These are phyloP conservation scores for Eimeria necatrix DNA, from an alignment of 169 alveolate species.

Conservation along the genomic window DNA sequence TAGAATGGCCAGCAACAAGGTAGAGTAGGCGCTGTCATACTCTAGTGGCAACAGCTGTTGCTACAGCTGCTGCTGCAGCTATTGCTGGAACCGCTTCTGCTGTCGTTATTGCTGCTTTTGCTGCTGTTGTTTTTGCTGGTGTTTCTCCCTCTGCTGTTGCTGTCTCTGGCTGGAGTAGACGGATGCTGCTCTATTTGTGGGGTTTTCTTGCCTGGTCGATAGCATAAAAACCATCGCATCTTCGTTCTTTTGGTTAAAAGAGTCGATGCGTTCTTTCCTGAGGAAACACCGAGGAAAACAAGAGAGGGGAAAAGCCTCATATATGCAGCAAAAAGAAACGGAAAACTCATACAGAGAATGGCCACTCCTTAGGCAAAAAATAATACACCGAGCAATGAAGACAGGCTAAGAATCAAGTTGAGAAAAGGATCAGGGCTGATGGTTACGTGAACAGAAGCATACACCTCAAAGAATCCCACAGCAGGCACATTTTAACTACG, in stretches of 20 bases:
- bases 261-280: slow-evolving; percentile 79
- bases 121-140: no score
- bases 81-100: neutral
- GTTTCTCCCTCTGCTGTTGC: neutral
- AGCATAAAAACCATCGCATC: slow-evolving; percentile 83
- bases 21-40: no score
- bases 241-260: slow-evolving; percentile 77
- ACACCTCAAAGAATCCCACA: no score
- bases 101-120: neutral
- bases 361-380: neutral
- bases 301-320: neutral
- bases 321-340: neutral
- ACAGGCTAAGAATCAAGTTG: neutral
- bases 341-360: neutral
- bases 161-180: neutral
- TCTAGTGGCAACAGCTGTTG: neutral
- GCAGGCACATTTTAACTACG: no score
- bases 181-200: neutral
- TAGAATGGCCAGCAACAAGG: no score
- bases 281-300: neutral
- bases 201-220: slow-evolving; percentile 82
- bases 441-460: no score
- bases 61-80: neutral
- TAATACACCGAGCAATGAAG: neutral
- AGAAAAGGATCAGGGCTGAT: neutral